phyloP scores from a whole-genome alignment of 257 asterid species.

The Scutellaria barbata region DNA sequence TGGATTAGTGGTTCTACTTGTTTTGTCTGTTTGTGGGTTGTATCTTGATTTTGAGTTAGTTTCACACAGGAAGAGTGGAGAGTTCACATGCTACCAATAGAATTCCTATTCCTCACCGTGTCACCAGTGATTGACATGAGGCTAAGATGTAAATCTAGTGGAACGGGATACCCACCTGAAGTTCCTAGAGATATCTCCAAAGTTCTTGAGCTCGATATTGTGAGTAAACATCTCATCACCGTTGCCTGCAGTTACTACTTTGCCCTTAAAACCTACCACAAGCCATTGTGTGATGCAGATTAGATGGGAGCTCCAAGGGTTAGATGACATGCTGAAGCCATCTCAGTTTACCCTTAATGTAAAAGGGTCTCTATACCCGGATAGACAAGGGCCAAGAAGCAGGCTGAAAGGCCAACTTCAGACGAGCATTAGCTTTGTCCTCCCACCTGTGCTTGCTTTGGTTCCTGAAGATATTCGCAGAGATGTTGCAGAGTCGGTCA shows the following conservation, averaged over 20 bases:
- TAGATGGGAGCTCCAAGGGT: conserved; percentile 92
- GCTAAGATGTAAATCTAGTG: conserved; percentile 71
- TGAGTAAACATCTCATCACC: conserved; percentile 41
- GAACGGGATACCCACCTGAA: conserved; percentile 72
- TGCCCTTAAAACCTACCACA: conserved; percentile 8
- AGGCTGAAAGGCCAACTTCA: conserved; percentile 76
- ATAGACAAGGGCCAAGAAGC: conserved; percentile 63
- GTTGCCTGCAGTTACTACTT: not conserved
- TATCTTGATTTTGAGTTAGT: conserved; percentile 15
- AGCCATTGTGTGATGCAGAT: conserved; percentile 50
- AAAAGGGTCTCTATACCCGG: conserved; percentile 79
- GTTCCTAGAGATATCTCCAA: conserved; percentile 67
- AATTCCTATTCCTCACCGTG: conserved; percentile 75
- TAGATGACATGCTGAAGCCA: conserved; percentile 81
- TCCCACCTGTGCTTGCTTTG: conserved; percentile 76
- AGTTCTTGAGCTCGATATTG: conserved; percentile 90
- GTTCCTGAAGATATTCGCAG: conserved; percentile 80
- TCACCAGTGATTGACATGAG: conserved; percentile 86
- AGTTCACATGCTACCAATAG: conserved; percentile 89
- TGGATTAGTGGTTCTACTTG: not conserved
- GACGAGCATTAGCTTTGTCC: conserved; percentile 80
- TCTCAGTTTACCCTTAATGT: conserved; percentile 77
- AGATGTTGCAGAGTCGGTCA: conserved; percentile 89
- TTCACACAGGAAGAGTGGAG: conserved; percentile 89
- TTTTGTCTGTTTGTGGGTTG: not conserved